Evolutionary conservation across 768 basidiomycete species (phyloP).

Genomic region (Naganishia antarctica): DNA sequence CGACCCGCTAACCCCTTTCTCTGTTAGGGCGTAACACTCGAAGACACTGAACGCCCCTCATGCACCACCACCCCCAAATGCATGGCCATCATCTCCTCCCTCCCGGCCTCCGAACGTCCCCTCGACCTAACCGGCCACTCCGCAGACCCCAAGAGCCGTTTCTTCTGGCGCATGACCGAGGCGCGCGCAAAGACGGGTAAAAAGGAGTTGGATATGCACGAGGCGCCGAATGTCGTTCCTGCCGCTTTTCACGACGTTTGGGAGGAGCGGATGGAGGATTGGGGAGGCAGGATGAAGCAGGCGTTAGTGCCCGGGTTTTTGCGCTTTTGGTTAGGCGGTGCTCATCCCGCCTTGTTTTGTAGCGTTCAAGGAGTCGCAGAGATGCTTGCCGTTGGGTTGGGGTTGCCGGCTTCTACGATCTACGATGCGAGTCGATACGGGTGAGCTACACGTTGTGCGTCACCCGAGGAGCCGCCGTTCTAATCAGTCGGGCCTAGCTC

Average conservation of each 20-base stretch:
- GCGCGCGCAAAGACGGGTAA: not conserved
- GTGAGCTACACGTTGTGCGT: constrained; percentile 50
- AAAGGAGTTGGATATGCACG: constrained; percentile 37
- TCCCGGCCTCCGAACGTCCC: constrained; percentile 75
- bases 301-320: constrained; percentile 56
- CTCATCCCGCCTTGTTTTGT: not conserved
- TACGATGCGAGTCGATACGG: constrained; percentile 78
- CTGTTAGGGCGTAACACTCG: constrained; percentile 75
- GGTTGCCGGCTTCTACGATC: constrained; percentile 65
- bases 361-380: constrained; percentile 82
- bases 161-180: constrained; percentile 31
- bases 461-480: not conserved
- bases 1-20: not conserved
- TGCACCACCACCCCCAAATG: constrained; percentile 65
- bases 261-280: constrained; percentile 70
- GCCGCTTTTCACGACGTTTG: constrained; percentile 62
- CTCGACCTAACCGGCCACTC: constrained; percentile 59
- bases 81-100: constrained; percentile 65
- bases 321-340: not conserved
- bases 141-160: constrained; percentile 91
- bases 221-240: constrained; percentile 78
- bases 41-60: constrained; percentile 81
- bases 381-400: constrained; percentile 81
- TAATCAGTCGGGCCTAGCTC: constrained; percentile 54
- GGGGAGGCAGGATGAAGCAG: constrained; percentile 82